Conservation (phyloP, 2,329 filamentous ascomycete genomes). For the Madurella fahalii region DNA sequence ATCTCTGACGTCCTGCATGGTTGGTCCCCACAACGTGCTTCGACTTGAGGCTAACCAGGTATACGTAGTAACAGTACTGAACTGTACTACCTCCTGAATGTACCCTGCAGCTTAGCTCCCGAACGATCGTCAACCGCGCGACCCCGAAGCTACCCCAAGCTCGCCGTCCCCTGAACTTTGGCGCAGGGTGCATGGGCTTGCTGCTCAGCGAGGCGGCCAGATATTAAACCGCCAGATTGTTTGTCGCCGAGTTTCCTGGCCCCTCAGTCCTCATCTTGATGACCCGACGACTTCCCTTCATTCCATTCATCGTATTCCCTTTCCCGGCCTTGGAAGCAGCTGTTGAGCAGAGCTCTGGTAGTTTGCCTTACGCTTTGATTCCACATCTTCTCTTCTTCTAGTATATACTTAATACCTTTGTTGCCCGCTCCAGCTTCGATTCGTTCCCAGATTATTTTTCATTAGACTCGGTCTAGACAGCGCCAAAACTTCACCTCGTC, state of each 20-base stretch:
- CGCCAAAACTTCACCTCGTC: background rate
- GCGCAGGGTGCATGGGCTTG: too few species aligned
- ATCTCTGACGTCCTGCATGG: background rate
- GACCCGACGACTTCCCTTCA: slow-evolving; percentile 14
- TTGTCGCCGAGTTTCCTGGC: slow-evolving; percentile 10
- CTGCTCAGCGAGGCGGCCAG: background rate
- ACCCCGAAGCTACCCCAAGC: slow-evolving; percentile 4
- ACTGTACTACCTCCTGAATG: slow-evolving; percentile 4
- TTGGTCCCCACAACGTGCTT: background rate
- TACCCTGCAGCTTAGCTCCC: background rate
- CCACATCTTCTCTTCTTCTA: slow-evolving; percentile 1
- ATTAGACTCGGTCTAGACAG: background rate
- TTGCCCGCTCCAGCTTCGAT: slow-evolving; percentile 1
- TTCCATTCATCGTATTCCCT: slow-evolving; percentile 13
- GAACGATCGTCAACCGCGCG: background rate
- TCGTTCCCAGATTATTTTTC: background rate
- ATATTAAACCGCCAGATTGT: slow-evolving; percentile 22
- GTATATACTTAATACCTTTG: slow-evolving; percentile 1
- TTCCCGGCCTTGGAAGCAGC: slow-evolving; percentile 23
- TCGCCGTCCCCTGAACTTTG: background rate
- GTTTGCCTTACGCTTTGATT: slow-evolving; percentile 29
- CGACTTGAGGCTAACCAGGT: slow-evolving; percentile 1
- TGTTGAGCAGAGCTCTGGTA: slow-evolving; percentile 46
- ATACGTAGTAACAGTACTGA: background rate
- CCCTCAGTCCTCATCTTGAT: slow-evolving; percentile 24